Evolutionary conservation across 495 filamentous ascomycete species (phyloP), one percentile per base, ranked within the genome.

Genomic region (Penicillium crystallinum): DNA sequence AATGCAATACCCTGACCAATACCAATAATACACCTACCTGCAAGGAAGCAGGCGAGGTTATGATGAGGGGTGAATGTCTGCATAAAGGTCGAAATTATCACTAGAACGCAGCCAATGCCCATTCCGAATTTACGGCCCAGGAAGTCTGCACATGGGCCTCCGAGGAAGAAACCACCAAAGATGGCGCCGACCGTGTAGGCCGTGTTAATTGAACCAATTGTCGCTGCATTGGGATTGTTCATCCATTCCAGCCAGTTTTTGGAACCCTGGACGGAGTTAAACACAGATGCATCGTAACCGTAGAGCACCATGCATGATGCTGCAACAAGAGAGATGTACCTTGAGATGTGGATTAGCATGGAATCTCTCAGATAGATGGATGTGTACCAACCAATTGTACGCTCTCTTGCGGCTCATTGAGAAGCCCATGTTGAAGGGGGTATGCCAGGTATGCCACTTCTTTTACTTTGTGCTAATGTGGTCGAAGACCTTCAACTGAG

Each of bases 221-320:
- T 62, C 29, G 78, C 70, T 2, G 72, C 50, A 44, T 73, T 74
- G 4, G 77, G 74, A 22, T 81, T 48, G 49, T 80, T 70, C 64
- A 86, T 84, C 61, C 72, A 84, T 14, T 71, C 73, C 6, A 77
- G 63, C 82, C 82, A 85, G 55, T 83, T 78, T 7, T 73, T 61
- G 7, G 77, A 81, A 22, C 76, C 78, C 57, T 82, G 81, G 17
- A 84, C 77, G 19, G 81, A 80, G 61, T 85, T 85, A 71, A 76
- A 86, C 9, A 85, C 81, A 1, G 81, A 83, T 22, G 81, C 81
- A 74, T 86, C 82, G 53, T 83, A 86, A 10, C 83, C 82, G 58
- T 83, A 86, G 14, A 86, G 68, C 14, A 84, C 80, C 83, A 86
- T 86, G 60, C 81, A 84, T 64, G 80, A 73, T 58, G 82, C 81